These are phyloP conservation scores for Teunomyces funiuensis DNA, from an alignment of 805 yeast species.

Conservation along the genomic window DNA sequence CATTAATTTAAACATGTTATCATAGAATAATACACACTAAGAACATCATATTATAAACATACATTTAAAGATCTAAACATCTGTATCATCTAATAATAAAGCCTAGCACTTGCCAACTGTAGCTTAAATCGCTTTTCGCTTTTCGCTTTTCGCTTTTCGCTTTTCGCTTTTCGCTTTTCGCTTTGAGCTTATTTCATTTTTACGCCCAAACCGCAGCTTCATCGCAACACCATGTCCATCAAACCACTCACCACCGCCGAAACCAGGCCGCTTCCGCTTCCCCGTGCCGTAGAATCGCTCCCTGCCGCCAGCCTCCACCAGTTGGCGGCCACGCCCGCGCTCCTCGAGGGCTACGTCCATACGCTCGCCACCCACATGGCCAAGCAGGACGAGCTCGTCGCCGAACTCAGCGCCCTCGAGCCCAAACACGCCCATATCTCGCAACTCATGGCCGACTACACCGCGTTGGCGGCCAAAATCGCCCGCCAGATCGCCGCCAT, in stretches of 20 bases:
- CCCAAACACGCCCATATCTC: constrained; percentile 3
- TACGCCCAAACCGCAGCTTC: not conserved
- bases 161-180: too few relatives aligned
- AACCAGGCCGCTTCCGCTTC: constrained; percentile 26
- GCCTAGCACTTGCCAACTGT: too few relatives aligned
- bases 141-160: too few relatives aligned
- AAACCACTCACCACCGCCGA: constrained; percentile 10
- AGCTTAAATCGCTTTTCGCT: too few relatives aligned
- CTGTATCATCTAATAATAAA: too few relatives aligned
- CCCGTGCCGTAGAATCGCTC: constrained; percentile 27
- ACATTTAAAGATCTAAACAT: too few relatives aligned
- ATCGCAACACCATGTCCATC: constrained; percentile 2
- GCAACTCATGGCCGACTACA: constrained; percentile 26
- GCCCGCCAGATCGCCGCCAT: constrained; percentile 22
- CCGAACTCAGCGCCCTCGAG: constrained; percentile 13
- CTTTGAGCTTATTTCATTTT: too few relatives aligned
- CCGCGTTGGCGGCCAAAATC: constrained; percentile 20
- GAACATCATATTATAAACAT: too few relatives aligned
- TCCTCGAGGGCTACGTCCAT: constrained; percentile 32
- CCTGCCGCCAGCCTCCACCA: constrained; percentile 27
- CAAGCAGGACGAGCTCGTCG: constrained; percentile 11
- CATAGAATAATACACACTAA: too few relatives aligned
- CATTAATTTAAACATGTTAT: too few relatives aligned
- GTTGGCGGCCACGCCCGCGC: constrained; percentile 27
- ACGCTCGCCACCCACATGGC: constrained; percentile 21